A percentile compares a stretch with the other conserved stretches of the same genome.
Conservation (phyloP, 140 eudicot genomes). For the Bidens hawaiensis region DNA sequence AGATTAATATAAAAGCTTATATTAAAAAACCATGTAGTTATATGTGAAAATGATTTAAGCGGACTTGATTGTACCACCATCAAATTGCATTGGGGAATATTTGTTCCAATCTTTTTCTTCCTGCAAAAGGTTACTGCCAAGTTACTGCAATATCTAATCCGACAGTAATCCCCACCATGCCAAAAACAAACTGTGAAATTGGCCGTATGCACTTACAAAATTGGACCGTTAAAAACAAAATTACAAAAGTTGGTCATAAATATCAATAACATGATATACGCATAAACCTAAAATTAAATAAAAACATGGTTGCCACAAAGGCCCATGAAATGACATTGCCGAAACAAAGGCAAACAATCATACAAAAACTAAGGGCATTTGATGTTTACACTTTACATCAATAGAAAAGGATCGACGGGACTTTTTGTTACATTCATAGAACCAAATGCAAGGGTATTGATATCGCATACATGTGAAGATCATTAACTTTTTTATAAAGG, state of each 20-base stretch:
- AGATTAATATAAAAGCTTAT: no score
- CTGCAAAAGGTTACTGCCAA: constrained; percentile 27
- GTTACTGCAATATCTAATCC: constrained; percentile 22
- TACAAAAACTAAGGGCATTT: background rate
- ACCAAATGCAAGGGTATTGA: background rate
- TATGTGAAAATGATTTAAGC: no score
- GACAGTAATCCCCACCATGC: constrained; percentile 17
- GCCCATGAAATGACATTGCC: background rate
- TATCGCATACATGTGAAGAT: background rate
- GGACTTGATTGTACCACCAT: background rate
- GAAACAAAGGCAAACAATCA: background rate
- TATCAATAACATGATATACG: background rate
- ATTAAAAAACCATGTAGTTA: background rate
- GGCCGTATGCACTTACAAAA: background rate
- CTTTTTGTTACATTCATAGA: background rate
- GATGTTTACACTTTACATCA: background rate
- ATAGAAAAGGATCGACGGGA: background rate
- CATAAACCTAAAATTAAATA: background rate
- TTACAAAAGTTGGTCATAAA: background rate
- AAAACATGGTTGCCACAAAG: background rate
- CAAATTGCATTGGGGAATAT: constrained; percentile 13
- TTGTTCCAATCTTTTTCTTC: constrained; percentile 2
- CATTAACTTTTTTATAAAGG: no score
- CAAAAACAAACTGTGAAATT: background rate
- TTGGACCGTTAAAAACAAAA: no score